Conservation (phyloP, 805 yeast species). For the Candida montana region DNA sequence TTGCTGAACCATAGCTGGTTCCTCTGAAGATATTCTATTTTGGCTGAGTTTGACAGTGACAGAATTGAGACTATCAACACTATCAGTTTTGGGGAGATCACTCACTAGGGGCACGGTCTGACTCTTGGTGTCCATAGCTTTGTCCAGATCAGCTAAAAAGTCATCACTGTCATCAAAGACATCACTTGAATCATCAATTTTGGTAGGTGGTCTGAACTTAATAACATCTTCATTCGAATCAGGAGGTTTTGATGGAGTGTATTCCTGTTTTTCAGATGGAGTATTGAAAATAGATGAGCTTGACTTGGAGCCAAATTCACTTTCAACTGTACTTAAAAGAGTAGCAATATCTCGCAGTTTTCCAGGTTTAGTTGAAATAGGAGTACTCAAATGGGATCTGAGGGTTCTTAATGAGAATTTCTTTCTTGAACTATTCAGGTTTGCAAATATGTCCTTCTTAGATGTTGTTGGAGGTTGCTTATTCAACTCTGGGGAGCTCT, state of each 20-base stretch:
- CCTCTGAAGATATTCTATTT: neutral
- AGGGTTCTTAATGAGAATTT: slow-evolving; percentile 1
- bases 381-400: slow-evolving; percentile 8
- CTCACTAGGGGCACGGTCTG: neutral
- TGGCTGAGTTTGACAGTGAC: slow-evolving; percentile 6
- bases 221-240: neutral
- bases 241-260: slow-evolving; percentile 15
- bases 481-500: slow-evolving; percentile 13
- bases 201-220: neutral
- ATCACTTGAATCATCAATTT: slow-evolving; percentile 19
- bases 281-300: slow-evolving; percentile 7
- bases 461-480: slow-evolving; percentile 2
- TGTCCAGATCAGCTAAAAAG: slow-evolving; percentile 17
- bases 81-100: neutral
- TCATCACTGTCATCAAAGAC: slow-evolving; percentile 23
- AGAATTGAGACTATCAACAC: neutral
- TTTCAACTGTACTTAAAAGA: slow-evolving; percentile 14
- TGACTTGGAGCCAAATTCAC: slow-evolving; percentile 6
- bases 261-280: neutral
- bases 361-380: slow-evolving; percentile 1
- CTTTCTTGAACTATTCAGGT: slow-evolving; percentile 1
- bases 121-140: slow-evolving; percentile 5
- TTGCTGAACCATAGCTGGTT: neutral
- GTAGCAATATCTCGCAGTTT: slow-evolving; percentile 16
- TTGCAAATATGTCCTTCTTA: slow-evolving; percentile 14